phyloP scores from a whole-genome alignment of 495 filamentous ascomycete genomes.

The Podospora didyma region DNA sequence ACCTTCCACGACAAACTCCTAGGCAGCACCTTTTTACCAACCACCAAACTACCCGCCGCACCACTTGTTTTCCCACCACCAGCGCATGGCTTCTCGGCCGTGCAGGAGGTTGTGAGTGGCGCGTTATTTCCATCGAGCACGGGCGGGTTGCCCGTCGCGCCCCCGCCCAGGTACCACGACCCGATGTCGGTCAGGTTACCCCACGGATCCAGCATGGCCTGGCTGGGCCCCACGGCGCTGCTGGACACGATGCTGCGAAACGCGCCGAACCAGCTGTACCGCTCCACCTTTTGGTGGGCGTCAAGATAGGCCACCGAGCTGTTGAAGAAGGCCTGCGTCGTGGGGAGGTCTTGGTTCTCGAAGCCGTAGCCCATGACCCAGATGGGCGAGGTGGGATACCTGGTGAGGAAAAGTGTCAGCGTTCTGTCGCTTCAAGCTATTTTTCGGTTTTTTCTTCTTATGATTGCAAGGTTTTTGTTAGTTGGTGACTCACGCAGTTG shows the following conservation, averaged over 20 bases:
- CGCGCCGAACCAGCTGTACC: constrained; percentile 62
- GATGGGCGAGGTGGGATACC: constrained; percentile 45
- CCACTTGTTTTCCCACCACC: too few relatives aligned
- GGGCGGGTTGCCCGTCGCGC: constrained; percentile 34
- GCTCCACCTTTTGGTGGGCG: constrained; percentile 39
- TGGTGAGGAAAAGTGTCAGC: neutral
- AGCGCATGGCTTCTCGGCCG: constrained; percentile 11
- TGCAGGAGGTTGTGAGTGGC: constrained; percentile 6
- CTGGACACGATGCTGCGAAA: constrained; percentile 49
- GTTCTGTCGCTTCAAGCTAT: too few relatives aligned
- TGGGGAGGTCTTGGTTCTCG: constrained; percentile 34
- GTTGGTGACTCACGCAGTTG: constrained; percentile 15
- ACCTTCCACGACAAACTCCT: too few relatives aligned
- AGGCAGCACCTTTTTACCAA: too few relatives aligned
- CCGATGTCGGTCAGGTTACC: constrained; percentile 59
- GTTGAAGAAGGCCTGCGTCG: constrained; percentile 56
- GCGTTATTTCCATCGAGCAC: constrained; percentile 1
- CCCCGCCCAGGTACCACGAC: constrained; percentile 54
- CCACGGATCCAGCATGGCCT: constrained; percentile 48
- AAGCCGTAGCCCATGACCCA: constrained; percentile 60
- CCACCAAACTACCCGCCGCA: too few relatives aligned
- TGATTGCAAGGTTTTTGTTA: too few relatives aligned
- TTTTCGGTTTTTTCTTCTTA: too few relatives aligned
- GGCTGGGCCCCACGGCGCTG: constrained; percentile 53
- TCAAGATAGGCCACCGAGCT: constrained; percentile 50